Base-by-base conservation (phyloP, 1,139 yeast species). In the Lodderomyces parapsilosis region DNA sequence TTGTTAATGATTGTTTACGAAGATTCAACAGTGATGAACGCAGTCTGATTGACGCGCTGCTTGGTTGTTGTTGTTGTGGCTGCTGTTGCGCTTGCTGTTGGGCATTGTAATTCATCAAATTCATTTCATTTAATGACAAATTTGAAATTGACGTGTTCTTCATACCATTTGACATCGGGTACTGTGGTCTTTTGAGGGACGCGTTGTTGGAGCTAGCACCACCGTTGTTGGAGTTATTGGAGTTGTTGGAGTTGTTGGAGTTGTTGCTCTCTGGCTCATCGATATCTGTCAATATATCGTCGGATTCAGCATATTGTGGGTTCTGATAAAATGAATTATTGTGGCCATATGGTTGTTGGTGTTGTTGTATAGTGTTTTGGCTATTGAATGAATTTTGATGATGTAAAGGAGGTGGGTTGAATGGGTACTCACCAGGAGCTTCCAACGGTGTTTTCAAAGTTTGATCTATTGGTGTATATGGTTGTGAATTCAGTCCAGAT, bases 381-480 rank as follows among this genome's bases (percentile, higher is more conserved):
- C 17, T 36, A 36, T 36, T 36, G 20, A 14, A 36, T 24, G 38
- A 36, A 13, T 34, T 34, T 31, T 20, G 43, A 30, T 24, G 40
- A 33, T 38, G 34, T 11, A 36, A 36, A 15, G 40, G 46, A 11
- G 38, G 43, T 25, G 40, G 43, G 8, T 25, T 18, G 6, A 19
- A 22, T 24, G 38, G 45, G 24, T 40, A 36, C 9, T 32, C 20
- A 13, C 36, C 36, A 7, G 52, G 69, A 7, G 63, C 62, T 41
- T 69, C 75, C 28, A 66, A 47, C 1, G 78, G 78, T 4, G 78
- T 73, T 38, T 55, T 60, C 42, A 70, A 53, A 1, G 77, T 73
- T 49, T 72, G 78, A 39, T 72, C 78, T 41, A 71, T 57, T 11
- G 78, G 78, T 1, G 78, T 73, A 50, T 56, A 68, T n/a, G 78